phyloP scores from a whole-genome alignment of 129 eudicot species.

The Flaveria robusta region DNA sequence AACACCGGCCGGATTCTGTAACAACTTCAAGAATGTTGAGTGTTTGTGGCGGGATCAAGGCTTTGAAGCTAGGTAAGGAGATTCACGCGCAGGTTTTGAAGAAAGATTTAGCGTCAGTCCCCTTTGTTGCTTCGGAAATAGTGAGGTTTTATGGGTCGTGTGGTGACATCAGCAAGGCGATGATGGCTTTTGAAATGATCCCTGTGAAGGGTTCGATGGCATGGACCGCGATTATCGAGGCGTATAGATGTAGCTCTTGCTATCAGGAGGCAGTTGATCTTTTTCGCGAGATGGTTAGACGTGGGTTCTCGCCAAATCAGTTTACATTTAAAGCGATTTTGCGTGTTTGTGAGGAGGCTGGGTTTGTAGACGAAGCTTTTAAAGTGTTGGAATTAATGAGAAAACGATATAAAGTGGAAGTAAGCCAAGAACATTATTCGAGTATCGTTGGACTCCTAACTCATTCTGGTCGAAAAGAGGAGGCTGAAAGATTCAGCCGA shows the following conservation, averaged over 20 bases:
- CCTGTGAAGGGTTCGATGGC: constrained; percentile 64
- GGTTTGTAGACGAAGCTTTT: constrained; percentile 76
- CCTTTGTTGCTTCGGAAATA: constrained; percentile 68
- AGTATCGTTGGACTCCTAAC: constrained; percentile 49
- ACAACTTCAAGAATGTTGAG: constrained; percentile 55
- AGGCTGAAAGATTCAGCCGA: constrained; percentile 55
- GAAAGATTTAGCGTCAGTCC: constrained; percentile 50
- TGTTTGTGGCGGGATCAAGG: constrained; percentile 52
- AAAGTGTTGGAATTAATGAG: constrained; percentile 53
- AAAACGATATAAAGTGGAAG: constrained; percentile 45
- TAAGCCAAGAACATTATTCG: constrained; percentile 53
- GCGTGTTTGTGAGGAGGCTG: constrained; percentile 61
- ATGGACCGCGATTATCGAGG: constrained; percentile 80
- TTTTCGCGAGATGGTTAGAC: constrained; percentile 55
- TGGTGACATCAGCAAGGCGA: constrained; percentile 52
- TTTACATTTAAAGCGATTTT: constrained; percentile 58
- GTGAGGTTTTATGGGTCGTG: constrained; percentile 69
- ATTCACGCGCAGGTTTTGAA: constrained; percentile 76
- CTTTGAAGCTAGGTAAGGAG: constrained; percentile 74
- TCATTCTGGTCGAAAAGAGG: constrained; percentile 47
- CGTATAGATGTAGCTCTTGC: constrained; percentile 50
- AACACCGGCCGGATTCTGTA: constrained; percentile 73
- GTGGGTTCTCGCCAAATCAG: constrained; percentile 57
- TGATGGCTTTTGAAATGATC: constrained; percentile 50
- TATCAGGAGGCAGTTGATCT: constrained; percentile 52